Evolutionary conservation across 805 yeast species (phyloP).

Genomic region (Candida ficus): DNA sequence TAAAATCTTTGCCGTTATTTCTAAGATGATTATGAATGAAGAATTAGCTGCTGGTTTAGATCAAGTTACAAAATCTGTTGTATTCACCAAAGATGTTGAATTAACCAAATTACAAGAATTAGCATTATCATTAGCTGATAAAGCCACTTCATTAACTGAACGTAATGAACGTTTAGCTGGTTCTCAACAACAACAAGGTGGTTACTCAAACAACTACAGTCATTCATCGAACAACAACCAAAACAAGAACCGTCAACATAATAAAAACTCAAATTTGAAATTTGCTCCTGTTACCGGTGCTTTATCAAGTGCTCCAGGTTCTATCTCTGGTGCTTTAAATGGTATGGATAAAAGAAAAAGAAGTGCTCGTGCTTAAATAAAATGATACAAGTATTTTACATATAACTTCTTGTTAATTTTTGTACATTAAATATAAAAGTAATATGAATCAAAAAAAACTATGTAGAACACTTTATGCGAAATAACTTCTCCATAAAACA

Average conservation of each 20-base stretch:
- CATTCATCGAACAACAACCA: conserved; percentile 16
- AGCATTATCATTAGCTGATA: conserved; percentile 79
- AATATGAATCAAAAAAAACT: not conserved
- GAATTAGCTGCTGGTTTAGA: conserved; percentile 76
- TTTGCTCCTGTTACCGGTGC: conserved; percentile 31
- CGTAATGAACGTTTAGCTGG: conserved; percentile 80
- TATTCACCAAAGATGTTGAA: conserved; percentile 73
- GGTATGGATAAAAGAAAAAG: conserved; percentile 31
- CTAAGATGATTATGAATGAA: conserved; percentile 70
- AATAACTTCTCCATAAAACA: conserved; percentile 87
- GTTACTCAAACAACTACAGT: conserved; percentile 16
- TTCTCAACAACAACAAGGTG: conserved; percentile 41
- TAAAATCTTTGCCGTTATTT: conserved; percentile 57
- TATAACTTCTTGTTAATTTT: not conserved
- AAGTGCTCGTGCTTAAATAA: conserved; percentile 13
- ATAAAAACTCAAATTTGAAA: conserved; percentile 25
- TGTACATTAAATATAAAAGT: conserved; percentile 4
- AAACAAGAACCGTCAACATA: conserved; percentile 24
- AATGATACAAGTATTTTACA: no score
- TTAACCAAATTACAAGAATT: conserved; percentile 82
- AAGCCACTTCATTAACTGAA: conserved; percentile 71
- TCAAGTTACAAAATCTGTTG: conserved; percentile 55
- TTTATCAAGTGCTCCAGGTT: conserved; percentile 28
- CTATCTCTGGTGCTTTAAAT: conserved; percentile 32
- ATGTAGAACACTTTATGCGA: conserved; percentile 44